Evolutionary conservation across 2,329 filamentous ascomycete species (phyloP), one percentile per base, ranked within the genome.

Genomic region (Dactylellina haptotyla): DNA sequence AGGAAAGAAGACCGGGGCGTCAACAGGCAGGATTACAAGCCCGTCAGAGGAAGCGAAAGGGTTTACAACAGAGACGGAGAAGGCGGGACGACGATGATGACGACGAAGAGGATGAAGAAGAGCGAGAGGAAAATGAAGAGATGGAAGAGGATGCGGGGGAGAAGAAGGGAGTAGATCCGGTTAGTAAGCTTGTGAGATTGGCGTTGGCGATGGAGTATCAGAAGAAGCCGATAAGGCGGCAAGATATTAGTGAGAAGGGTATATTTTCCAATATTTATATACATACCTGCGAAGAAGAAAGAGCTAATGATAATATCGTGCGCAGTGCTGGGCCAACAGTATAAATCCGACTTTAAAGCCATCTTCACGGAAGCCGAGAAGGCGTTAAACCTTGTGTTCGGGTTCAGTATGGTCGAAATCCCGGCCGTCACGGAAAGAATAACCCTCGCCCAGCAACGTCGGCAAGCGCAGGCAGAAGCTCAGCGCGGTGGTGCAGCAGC

Each of bases 341-440:
- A 89, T 6, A 83, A 87, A 4, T 85, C 88, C 50, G 63, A 75
- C 34, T 98, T 97, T 80, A 93, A 88, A 79, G 80, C 82, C 10
- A 87, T 97, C 2, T 97, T 97, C 78, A 86, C 87, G 0, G 83
- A 86, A 41, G 92, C 94, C 43, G 94, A 99, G 80, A 81, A 83
- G 32, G 86, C 90, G 76, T 83, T 99, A 37, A 84, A 85, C 51
- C 82, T 83, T 1, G 85, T 89, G 0, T 98, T 97, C 81, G 95
- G 95, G n/a, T 97, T 98, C 93, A 86, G 93, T 80, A 86, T 99
- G 84, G 85, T 87, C 2, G 93, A 97, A 81, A 84, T 98, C 54
- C 93, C 95, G 0, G 84, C 86, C 0, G 87, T 86, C 16, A 75
- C 70, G n/a, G 62, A 67, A 56, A 96, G 93, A 80, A 85, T 91